Conservation (phyloP, 2,329 filamentous ascomycete species). For the Akanthomyces dipterigenus region DNA sequence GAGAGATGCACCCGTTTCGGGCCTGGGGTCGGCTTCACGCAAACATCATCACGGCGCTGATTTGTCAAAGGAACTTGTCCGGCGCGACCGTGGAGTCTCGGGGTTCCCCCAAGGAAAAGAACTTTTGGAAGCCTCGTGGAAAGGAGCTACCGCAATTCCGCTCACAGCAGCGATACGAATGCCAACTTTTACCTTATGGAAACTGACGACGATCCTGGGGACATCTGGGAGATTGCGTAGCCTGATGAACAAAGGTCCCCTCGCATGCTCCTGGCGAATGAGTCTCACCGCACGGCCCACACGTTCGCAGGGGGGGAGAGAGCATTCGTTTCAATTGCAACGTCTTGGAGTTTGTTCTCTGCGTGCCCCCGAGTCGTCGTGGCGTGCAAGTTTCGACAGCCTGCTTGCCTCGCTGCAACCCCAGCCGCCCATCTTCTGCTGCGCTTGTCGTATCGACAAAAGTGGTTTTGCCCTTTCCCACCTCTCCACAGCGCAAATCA, state of each 20-base stretch:
- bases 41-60: not conserved
- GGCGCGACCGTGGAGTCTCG: not conserved
- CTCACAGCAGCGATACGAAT: not conserved
- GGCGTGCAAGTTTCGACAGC: not conserved
- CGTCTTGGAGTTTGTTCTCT: no score
- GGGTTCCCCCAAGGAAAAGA: not conserved
- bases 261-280: not conserved
- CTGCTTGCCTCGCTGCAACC: not conserved
- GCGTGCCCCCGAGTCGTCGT: not conserved
- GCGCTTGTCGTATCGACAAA: not conserved
- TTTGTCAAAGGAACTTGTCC: not conserved
- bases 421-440: not conserved
- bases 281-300: not conserved
- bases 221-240: not conserved
- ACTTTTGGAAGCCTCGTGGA: constrained; percentile 8
- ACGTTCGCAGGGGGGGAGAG: not conserved
- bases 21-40: not conserved
- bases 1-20: not conserved
- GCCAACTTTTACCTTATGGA: constrained; percentile 1
- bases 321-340: not conserved
- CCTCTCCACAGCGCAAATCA: constrained; percentile 2
- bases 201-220: not conserved
- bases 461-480: not conserved
- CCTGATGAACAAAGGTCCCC: not conserved
- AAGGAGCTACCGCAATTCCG: not conserved